These are phyloP conservation scores for Diutina rugosa DNA, from an alignment of 1,139 yeast genomes.

Conservation along the genomic window DNA sequence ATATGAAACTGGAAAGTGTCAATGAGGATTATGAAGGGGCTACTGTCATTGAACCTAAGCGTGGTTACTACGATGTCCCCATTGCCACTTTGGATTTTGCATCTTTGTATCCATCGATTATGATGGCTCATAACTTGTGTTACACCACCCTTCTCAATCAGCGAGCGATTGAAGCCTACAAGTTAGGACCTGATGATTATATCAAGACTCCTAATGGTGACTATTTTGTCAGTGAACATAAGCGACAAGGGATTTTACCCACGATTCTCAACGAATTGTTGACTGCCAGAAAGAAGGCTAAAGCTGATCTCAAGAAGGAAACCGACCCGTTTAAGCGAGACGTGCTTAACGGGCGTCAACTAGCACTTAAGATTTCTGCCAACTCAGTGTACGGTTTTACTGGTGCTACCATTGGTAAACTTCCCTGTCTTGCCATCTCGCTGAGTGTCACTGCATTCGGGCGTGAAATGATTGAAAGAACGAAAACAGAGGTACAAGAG, in stretches of 20 bases:
- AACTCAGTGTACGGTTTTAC: slow-evolving; percentile 98
- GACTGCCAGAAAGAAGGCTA: slow-evolving; percentile 87
- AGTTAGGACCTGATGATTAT: slow-evolving; percentile 63
- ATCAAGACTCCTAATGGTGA: slow-evolving; percentile 88
- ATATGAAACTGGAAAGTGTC: slow-evolving; percentile 69
- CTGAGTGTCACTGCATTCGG: slow-evolving; percentile 95
- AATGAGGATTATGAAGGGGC: slow-evolving; percentile 98
- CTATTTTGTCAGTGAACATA: slow-evolving; percentile 62
- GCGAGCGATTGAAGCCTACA: slow-evolving; percentile 53
- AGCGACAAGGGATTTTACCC: slow-evolving; percentile 80
- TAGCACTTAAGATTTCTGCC: slow-evolving; percentile 93
- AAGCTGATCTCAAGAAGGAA: slow-evolving; percentile 79
- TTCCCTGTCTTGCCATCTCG: slow-evolving; percentile 93
- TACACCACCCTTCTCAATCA: slow-evolving; percentile 77
- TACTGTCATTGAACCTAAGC: slow-evolving; percentile 89
- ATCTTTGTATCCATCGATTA: slow-evolving; percentile 92
- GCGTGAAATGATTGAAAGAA: slow-evolving; percentile 89
- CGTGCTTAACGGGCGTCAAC: slow-evolving; percentile 92
- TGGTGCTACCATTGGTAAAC: slow-evolving; percentile 95
- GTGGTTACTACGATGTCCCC: slow-evolving; percentile 95
- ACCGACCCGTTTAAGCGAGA: slow-evolving; percentile 89
- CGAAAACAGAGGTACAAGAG: slow-evolving; percentile 76
- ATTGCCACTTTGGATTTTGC: slow-evolving; percentile 97
- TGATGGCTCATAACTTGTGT: slow-evolving; percentile 99
- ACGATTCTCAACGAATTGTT: slow-evolving; percentile 81